Percentiles rank a stretch among this genome's conserved stretches.
Evolutionary conservation across 2,329 filamentous ascomycete species (phyloP).

Genomic region (Beauveria australis): DNA sequence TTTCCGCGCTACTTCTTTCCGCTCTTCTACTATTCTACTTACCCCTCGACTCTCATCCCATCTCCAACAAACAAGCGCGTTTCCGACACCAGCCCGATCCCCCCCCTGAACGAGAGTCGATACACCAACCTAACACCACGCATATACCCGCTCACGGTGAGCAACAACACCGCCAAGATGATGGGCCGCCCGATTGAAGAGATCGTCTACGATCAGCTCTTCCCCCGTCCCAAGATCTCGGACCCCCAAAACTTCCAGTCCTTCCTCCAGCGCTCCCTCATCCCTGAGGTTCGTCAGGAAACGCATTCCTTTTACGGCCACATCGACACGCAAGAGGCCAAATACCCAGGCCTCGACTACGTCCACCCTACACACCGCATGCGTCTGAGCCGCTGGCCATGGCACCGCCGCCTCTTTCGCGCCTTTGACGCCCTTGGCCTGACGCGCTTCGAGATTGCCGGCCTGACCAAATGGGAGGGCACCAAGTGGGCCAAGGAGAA

Average conservation of each 20-base stretch:
- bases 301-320: conserved; percentile 73
- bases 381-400: conserved; percentile 67
- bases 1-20: background rate
- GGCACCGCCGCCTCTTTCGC: conserved; percentile 68
- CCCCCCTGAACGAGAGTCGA: too few species aligned
- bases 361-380: conserved; percentile 63
- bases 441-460: conserved; percentile 61
- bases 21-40: background rate
- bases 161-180: conserved; percentile 40
- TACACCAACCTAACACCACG: too few species aligned
- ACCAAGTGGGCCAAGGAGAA: conserved; percentile 76
- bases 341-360: conserved; percentile 77
- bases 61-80: background rate
- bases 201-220: conserved; percentile 67
- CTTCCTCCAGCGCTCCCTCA: conserved; percentile 61
- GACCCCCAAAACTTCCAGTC: conserved; percentile 66
- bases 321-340: conserved; percentile 70
- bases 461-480: conserved; percentile 73
- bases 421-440: conserved; percentile 64
- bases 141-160: background rate
- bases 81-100: background rate
- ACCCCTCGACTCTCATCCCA: background rate
- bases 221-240: conserved; percentile 55
- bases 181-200: conserved; percentile 63
- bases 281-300: conserved; percentile 71